These are phyloP conservation scores for Erythrobasidium hasegawianum DNA, from an alignment of 1,284 basidiomycete genomes.

Conservation along the genomic window DNA sequence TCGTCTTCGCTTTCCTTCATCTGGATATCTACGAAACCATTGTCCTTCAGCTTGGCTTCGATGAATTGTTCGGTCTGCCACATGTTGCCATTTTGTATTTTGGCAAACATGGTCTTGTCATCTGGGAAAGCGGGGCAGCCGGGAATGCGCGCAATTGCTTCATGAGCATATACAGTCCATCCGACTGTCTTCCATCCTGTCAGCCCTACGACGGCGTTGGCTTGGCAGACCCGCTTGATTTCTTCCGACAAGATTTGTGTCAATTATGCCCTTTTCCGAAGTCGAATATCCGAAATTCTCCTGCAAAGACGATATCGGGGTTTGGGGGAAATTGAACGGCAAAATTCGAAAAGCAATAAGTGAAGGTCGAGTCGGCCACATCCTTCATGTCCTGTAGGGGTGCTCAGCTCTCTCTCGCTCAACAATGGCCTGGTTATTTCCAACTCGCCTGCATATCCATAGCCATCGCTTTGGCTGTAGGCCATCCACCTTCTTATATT, in stretches of 20 bases:
- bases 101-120: slow-evolving; percentile 3
- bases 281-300: no score
- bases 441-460: slow-evolving; percentile 5
- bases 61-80: slow-evolving; percentile 20
- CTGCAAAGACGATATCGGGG: no score
- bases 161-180: slow-evolving; percentile 1
- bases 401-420: no score
- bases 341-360: no score
- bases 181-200: slow-evolving; percentile 22
- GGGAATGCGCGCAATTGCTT: slow-evolving; percentile 6
- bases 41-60: not conserved
- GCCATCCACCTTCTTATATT: slow-evolving; percentile 15
- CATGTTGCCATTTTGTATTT: slow-evolving; percentile 19
- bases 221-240: not conserved
- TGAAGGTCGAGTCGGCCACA: no score
- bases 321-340: no score
- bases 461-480: not conserved
- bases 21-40: no score
- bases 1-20: no score
- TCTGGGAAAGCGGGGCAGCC: slow-evolving; percentile 8
- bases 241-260: no score
- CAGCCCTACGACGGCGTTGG: slow-evolving; percentile 6
- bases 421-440: no score
- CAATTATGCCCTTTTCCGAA: no score
- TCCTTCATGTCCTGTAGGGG: no score